Base-by-base conservation (phyloP, 2,329 filamentous ascomycete species). In the Epichloe typhina region DNA sequence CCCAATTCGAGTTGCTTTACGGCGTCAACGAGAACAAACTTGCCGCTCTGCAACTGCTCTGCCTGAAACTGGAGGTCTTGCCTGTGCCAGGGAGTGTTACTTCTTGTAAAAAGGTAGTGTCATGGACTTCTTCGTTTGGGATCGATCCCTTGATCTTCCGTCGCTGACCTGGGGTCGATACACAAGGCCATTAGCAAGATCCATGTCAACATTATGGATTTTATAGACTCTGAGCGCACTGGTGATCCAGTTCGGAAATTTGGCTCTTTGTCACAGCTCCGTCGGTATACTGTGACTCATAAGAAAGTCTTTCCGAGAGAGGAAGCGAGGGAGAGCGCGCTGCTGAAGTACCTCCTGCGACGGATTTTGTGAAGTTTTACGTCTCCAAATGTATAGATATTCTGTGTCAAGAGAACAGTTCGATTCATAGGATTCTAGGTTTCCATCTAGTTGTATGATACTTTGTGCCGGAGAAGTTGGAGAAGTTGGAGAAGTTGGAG, bases 141-240 rank as follows among this genome's bases (percentile, higher is more conserved):
- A 11, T 31, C 26, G 26, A 31, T 31, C 9, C 8, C 19, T 19
- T 46, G 1, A 46, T 37, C 13, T 4, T 38, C 11, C 19, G 46
- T 11, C 23, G 31, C 9, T 39, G 21, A 19, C 12, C 31, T 31
- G 15, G 39, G 9, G 13, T 35, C 17, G 7, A 4, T 1, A 13
- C 1, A 13, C 7, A 12, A 47, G 46, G 50, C 39, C 4, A 31
- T 47, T 2, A 11, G 12, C 13, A 37, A 36, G 11, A 11, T 40
- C 21, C 40, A 51, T 5, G 50, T 51, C 19, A 51, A 51, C 19
- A 51, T 51, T 11, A 40, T 51, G 12, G 50, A 51, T 37, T 51
- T 51, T 48, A 13, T 51, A 3, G 50, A 51, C 19, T 48, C 38
- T 4, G 45, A 48, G 35, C 46, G 50, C n/a, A 51, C 50, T 12